phyloP scores from a whole-genome alignment of 2,329 filamentous ascomycete genomes.

The Sporothrix globosa region DNA sequence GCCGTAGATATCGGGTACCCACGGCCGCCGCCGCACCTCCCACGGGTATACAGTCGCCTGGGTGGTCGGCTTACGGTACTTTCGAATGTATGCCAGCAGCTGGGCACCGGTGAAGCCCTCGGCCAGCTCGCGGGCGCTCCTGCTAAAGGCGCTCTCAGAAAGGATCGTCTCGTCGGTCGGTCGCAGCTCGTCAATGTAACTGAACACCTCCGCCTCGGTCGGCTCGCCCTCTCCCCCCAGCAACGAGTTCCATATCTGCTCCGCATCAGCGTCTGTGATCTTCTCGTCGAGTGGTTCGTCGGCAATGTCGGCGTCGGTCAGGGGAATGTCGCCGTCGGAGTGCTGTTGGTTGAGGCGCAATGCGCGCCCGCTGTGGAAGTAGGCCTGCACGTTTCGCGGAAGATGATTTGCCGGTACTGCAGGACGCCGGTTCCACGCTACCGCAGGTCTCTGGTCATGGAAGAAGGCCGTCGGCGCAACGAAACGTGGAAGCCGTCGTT shows the following conservation, averaged over 20 bases:
- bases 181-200: conserved; percentile 55
- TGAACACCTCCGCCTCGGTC: conserved; percentile 45
- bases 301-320: neutral
- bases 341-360: neutral
- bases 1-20: conserved; percentile 46
- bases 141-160: conserved; percentile 47
- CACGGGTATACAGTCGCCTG: conserved; percentile 41
- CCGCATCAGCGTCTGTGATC: neutral
- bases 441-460: neutral
- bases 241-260: conserved; percentile 31
- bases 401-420: neutral
- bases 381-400: neutral
- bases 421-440: neutral
- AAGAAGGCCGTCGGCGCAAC: neutral
- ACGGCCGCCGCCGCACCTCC: conserved; percentile 49
- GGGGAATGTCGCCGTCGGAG: neutral
- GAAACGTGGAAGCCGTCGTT: conserved; percentile 7
- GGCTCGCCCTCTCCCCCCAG: conserved; percentile 33
- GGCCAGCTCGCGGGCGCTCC: conserved; percentile 47
- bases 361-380: conserved; percentile 1
- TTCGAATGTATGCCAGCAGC: conserved; percentile 49
- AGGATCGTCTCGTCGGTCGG: conserved; percentile 49
- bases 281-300: conserved; percentile 25
- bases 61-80: conserved; percentile 11
- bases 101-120: conserved; percentile 54